Percentiles rank a stretch among this genome's conserved stretches.
These are phyloP conservation scores for Chrysoporthe austroafricana DNA, from an alignment of 2,329 filamentous ascomycete genomes.

Conservation along the genomic window DNA sequence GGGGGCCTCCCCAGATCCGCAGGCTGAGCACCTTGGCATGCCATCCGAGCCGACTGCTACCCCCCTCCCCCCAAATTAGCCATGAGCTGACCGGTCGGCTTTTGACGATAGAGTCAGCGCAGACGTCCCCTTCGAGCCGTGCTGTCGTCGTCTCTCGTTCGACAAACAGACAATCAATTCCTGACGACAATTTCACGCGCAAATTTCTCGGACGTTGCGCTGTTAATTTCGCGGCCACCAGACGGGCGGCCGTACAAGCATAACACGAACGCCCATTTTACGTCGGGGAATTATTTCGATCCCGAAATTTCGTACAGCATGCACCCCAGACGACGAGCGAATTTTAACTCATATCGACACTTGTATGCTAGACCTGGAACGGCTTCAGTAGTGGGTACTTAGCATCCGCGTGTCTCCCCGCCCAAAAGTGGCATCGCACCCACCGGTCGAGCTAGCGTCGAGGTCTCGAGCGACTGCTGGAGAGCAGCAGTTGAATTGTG, in stretches of 20 bases:
- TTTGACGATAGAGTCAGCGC: background rate
- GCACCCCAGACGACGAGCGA: constrained; percentile 7
- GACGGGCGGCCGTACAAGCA: constrained; percentile 3
- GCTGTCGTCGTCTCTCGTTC: background rate
- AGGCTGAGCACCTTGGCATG: background rate
- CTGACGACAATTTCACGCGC: background rate
- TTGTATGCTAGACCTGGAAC: constrained; percentile 10
- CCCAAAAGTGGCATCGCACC: background rate
- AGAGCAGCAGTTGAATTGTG: background rate
- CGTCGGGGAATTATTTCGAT: background rate
- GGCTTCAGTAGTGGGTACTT: background rate
- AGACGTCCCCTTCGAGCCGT: no score
- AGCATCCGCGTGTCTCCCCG: background rate
- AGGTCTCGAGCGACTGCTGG: background rate
- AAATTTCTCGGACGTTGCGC: constrained; percentile 11
- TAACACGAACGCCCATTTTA: constrained; percentile 6
- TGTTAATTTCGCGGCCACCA: constrained; percentile 1
- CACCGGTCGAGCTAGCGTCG: background rate
- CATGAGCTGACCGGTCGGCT: background rate
- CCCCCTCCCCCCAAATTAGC: no score
- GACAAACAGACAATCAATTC: background rate
- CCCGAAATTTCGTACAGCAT: constrained; percentile 10
- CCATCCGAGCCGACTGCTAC: background rate
- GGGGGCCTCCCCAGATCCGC: background rate
- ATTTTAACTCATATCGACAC: constrained; percentile 5